Percentiles rank a stretch among this genome's conserved stretches.
These are phyloP conservation scores for Podospora fimiseda DNA, from an alignment of 495 filamentous ascomycete species.

Conservation along the genomic window DNA sequence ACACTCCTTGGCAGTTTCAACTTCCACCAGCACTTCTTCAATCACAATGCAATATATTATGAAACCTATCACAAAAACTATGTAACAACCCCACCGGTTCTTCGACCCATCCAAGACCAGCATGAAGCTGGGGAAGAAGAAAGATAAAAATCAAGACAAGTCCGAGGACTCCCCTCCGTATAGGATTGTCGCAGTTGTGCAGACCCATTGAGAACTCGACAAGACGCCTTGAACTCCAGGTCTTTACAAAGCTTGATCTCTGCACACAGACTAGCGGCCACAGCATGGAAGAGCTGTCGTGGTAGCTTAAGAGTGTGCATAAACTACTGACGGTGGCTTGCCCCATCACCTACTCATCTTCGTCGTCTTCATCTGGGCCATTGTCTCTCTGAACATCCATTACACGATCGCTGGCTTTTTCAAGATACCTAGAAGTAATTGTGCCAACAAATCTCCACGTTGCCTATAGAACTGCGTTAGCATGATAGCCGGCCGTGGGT, in stretches of 20 bases:
- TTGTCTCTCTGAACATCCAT: constrained; percentile 70
- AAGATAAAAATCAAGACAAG: neutral
- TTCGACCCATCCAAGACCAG: constrained; percentile 7
- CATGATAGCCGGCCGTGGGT: constrained; percentile 4
- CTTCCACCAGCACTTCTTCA: no score
- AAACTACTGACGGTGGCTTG: neutral
- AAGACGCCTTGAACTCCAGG: constrained; percentile 40
- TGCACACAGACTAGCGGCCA: constrained; percentile 95
- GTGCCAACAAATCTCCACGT: constrained; percentile 73
- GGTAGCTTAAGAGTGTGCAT: constrained; percentile 94
- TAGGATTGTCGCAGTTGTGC: constrained; percentile 18
- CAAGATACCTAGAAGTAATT: constrained; percentile 61
- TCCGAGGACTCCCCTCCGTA: constrained; percentile 14
- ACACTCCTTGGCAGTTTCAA: neutral
- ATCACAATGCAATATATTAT: neutral
- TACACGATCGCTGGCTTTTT: constrained; percentile 70
- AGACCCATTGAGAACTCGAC: constrained; percentile 23
- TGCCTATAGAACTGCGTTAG: constrained; percentile 42
- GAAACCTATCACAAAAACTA: neutral
- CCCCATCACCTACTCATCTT: constrained; percentile 28
- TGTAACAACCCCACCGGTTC: constrained; percentile 14
- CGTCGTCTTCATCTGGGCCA: constrained; percentile 63
- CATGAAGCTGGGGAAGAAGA: constrained; percentile 13
- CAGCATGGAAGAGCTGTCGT: constrained; percentile 62
- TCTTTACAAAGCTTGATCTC: constrained; percentile 53